These are phyloP conservation scores for Populus ilicifolia DNA, from an alignment of 345 rosid genomes.

Conservation along the genomic window DNA sequence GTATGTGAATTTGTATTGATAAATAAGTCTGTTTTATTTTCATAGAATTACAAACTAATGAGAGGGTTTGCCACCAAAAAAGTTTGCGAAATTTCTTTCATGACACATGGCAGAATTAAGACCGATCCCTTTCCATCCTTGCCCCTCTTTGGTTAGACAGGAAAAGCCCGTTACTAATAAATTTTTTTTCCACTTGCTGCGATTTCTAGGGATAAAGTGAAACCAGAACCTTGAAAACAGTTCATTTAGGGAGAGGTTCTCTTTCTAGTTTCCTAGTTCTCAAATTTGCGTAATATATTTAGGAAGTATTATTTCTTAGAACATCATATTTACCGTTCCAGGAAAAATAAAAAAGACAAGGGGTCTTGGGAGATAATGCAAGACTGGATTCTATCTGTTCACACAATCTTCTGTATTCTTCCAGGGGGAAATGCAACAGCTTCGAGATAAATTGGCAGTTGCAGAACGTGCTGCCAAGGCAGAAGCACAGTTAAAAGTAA, in stretches of 20 bases:
- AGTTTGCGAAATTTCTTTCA: not conserved
- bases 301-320: not conserved
- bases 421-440: conserved; percentile 54
- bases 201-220: not conserved
- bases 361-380: not conserved
- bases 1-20: not conserved
- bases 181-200: too few relatives aligned
- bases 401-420: not conserved
- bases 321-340: not conserved
- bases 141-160: not conserved
- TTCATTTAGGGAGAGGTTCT: not conserved
- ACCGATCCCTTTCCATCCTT: too few relatives aligned
- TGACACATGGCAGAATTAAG: not conserved
- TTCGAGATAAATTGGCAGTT: conserved; percentile 39
- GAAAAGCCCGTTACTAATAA: not conserved
- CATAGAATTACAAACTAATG: not conserved
- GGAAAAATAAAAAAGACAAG: not conserved
- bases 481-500: conserved; percentile 46
- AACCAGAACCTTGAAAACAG: not conserved
- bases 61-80: not conserved
- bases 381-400: not conserved
- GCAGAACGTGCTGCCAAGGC: conserved; percentile 50
- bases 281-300: not conserved
- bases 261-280: not conserved
- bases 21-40: not conserved